Evolutionary conservation across 306 rosid species (phyloP).

Genomic region (Macrotyloma uniflorum): DNA sequence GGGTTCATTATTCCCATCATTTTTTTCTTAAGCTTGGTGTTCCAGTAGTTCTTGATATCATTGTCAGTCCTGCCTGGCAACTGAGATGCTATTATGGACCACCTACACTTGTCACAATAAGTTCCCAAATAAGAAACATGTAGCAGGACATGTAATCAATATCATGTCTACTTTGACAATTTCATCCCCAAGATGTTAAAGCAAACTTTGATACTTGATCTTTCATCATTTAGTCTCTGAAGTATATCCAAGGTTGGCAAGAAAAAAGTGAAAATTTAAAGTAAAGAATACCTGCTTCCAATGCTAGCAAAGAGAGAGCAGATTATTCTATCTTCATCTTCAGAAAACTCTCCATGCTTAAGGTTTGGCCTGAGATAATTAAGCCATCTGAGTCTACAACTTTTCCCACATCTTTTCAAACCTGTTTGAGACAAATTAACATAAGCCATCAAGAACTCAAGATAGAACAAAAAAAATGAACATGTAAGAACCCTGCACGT

Average conservation of each 20-base stretch:
- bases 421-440: conserved; percentile 47
- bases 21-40: conserved; percentile 93
- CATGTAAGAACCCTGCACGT: not conserved
- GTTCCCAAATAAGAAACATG: conserved; percentile 9
- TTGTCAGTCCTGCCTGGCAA: conserved; percentile 91
- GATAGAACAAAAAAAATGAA: not conserved
- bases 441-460: not conserved
- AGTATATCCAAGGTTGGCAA: not conserved
- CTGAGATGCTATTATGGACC: conserved; percentile 94
- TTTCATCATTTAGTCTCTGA: not conserved
- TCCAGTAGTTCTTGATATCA: conserved; percentile 95
- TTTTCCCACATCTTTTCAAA: conserved; percentile 91
- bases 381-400: conserved; percentile 95
- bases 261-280: not conserved
- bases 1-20: conserved; percentile 43
- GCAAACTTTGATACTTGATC: not conserved
- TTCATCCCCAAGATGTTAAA: not conserved
- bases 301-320: conserved; percentile 79
- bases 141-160: not conserved
- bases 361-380: conserved; percentile 95
- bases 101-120: conserved; percentile 50
- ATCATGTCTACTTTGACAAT: not conserved
- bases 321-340: conserved; percentile 78
- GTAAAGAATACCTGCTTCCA: conserved; percentile 79
- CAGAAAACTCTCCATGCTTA: conserved; percentile 89